Evolutionary conservation across 352 stramenopile genomes (phyloP).

Genomic region (Phytophthora citrophthora): DNA sequence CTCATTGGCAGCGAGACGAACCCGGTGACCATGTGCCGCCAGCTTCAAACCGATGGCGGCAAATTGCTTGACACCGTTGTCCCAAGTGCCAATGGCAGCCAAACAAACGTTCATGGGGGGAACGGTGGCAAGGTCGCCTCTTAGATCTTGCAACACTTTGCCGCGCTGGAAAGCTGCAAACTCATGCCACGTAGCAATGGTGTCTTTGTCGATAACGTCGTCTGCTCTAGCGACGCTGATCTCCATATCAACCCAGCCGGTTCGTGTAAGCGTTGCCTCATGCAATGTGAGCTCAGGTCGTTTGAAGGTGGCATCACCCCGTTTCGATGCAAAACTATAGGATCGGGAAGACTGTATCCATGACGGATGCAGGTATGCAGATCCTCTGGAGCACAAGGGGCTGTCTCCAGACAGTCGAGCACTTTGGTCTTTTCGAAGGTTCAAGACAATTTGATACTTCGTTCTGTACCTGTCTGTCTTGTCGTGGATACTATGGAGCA

Average conservation of each 20-base stretch:
- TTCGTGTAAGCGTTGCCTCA: constrained; percentile 11
- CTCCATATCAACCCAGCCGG: constrained; percentile 22
- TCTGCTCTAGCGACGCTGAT: constrained; percentile 12
- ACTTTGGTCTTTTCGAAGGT: not conserved
- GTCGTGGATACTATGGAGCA: constrained; percentile 5
- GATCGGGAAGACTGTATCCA: no score
- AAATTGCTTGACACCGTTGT: constrained; percentile 62
- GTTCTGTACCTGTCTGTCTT: constrained; percentile 13
- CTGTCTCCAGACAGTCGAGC: not conserved
- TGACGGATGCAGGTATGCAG: not conserved
- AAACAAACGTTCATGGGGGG: constrained; percentile 49
- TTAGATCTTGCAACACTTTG: not conserved
- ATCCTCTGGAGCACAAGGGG: constrained; percentile 3
- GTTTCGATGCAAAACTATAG: not conserved
- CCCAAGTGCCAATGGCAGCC: constrained; percentile 47
- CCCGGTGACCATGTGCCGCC: constrained; percentile 69
- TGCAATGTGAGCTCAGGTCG: constrained; percentile 1
- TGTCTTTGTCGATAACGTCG: constrained; percentile 14
- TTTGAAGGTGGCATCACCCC: not conserved
- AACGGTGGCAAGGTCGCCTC: not conserved
- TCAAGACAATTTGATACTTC: constrained; percentile 9
- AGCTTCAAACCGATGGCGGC: constrained; percentile 67
- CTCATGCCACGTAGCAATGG: constrained; percentile 25
- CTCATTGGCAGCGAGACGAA: constrained; percentile 80
- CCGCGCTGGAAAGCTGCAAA: constrained; percentile 15